Conservation (phyloP, 176 grass and related monocot species). For the Pontederia paniculata region DNA sequence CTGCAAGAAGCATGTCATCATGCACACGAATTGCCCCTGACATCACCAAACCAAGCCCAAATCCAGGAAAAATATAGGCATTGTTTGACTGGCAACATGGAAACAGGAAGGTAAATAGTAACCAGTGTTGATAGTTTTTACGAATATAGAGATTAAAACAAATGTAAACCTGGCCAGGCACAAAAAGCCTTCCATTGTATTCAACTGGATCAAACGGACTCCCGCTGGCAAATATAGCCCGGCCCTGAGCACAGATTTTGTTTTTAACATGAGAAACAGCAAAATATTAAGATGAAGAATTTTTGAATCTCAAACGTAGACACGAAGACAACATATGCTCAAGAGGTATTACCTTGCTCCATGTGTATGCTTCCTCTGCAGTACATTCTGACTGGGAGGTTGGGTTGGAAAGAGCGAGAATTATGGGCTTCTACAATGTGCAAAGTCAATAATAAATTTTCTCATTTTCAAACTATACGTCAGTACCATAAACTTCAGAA, state of each 20-base stretch:
- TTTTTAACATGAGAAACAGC: background rate
- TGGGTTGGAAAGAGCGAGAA: constrained; percentile 83
- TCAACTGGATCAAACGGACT: constrained; percentile 93
- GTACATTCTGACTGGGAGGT: constrained; percentile 82
- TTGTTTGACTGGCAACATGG: constrained; percentile 51
- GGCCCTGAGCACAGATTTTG: constrained; percentile 39
- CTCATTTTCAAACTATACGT: constrained; percentile 6
- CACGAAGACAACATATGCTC: background rate
- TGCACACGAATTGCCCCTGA: constrained; percentile 74
- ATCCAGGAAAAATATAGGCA: constrained; percentile 76
- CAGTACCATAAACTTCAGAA: background rate
- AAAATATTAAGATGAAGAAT: background rate
- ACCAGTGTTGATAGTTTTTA: background rate
- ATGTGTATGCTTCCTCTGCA: constrained; percentile 92
- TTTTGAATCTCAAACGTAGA: background rate
- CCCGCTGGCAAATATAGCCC: constrained; percentile 80
- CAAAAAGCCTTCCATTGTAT: constrained; percentile 64
- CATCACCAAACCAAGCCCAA: constrained; percentile 88
- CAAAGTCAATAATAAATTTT: constrained; percentile 10
- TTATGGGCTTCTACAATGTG: constrained; percentile 50
- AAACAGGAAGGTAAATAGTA: background rate
- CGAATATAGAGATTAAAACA: background rate
- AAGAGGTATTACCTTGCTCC: constrained; percentile 69
- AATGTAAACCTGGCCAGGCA: constrained; percentile 66
- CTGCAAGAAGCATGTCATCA: constrained; percentile 87